Conservation (phyloP, 1,139 yeast genomes). For the Wickerhamiella pararugosa region DNA sequence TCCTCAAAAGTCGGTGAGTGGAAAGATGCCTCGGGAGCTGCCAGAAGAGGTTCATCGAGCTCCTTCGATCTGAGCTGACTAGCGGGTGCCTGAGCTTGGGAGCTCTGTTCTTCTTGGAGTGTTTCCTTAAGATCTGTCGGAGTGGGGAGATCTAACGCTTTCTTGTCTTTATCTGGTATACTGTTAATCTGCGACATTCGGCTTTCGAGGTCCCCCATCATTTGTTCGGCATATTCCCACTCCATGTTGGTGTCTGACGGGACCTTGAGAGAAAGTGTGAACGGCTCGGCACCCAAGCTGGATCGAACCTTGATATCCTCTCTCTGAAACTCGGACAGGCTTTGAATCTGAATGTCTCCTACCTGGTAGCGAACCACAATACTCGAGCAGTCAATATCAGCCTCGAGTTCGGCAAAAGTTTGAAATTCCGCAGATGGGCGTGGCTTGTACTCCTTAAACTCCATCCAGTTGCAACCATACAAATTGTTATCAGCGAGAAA, state of each 20-base stretch:
- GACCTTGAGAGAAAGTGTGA: not conserved
- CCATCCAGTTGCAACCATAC: conserved; percentile 72
- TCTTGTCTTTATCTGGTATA: too few relatives aligned
- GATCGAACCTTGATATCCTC: conserved; percentile 5
- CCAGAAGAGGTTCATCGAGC: too few relatives aligned
- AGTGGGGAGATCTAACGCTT: too few relatives aligned
- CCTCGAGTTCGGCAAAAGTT: conserved; percentile 9
- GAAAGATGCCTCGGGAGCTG: too few relatives aligned
- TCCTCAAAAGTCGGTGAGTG: too few relatives aligned
- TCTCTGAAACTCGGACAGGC: conserved; percentile 11
- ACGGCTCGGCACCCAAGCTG: conserved; percentile 1
- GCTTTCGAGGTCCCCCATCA: not conserved
- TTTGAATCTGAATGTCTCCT: conserved; percentile 8
- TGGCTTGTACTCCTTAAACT: conserved; percentile 17
- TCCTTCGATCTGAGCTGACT: too few relatives aligned
- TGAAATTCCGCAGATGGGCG: conserved; percentile 1
- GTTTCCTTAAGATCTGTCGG: too few relatives aligned
- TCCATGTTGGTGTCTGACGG: not conserved
- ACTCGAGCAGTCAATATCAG: conserved; percentile 11
- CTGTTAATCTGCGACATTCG: too few relatives aligned
- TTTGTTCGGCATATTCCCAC: conserved; percentile 4
- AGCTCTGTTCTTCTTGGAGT: too few relatives aligned
- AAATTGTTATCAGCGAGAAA: conserved; percentile 72
- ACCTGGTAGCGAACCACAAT: conserved; percentile 1
- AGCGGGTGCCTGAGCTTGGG: too few relatives aligned